phyloP scores from a whole-genome alignment of 495 filamentous ascomycete genomes.

The Annulohypoxylon bovei region DNA sequence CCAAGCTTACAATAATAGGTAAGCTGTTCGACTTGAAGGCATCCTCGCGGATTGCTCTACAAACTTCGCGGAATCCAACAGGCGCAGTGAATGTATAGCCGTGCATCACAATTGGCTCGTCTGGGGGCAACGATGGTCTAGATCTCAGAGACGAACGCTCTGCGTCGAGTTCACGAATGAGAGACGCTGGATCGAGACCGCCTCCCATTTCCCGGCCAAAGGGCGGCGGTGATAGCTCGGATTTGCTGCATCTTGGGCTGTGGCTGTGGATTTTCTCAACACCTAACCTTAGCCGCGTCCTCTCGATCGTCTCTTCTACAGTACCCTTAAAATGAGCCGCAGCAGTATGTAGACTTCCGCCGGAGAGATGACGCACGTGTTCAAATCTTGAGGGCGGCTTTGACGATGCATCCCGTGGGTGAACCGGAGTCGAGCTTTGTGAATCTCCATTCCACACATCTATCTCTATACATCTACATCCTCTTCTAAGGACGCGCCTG shows the following conservation, averaged over 20 bases:
- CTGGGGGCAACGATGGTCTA: slow-evolving; percentile 48
- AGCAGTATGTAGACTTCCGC: slow-evolving; percentile 43
- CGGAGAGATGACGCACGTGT: slow-evolving; percentile 52
- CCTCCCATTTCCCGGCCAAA: slow-evolving; percentile 26
- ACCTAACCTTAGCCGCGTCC: slow-evolving; percentile 39
- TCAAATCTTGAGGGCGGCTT: slow-evolving; percentile 29
- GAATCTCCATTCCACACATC: slow-evolving; percentile 90
- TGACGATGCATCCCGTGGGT: slow-evolving; percentile 25
- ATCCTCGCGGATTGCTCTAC: slow-evolving; percentile 78
- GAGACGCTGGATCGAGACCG: slow-evolving; percentile 4
- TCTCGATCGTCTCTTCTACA: slow-evolving; percentile 49
- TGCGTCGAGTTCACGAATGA: slow-evolving; percentile 6
- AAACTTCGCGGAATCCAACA: slow-evolving; percentile 87
- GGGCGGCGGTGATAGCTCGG: slow-evolving; percentile 26
- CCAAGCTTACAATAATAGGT: slow-evolving; percentile 88
- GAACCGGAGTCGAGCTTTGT: slow-evolving; percentile 31
- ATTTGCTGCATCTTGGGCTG: slow-evolving; percentile 52
- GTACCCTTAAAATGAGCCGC: slow-evolving; percentile 49
- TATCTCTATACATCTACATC: slow-evolving; percentile 93
- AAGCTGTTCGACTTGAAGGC: slow-evolving; percentile 78
- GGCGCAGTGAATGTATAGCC: slow-evolving; percentile 88
- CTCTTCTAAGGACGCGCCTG: slow-evolving; percentile 71
- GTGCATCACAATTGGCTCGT: slow-evolving; percentile 79
- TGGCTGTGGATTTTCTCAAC: slow-evolving; percentile 45
- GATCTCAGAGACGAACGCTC: slow-evolving; percentile 34